Conservation (phyloP, 441 rosid species). For the Aleurites moluccanus region DNA sequence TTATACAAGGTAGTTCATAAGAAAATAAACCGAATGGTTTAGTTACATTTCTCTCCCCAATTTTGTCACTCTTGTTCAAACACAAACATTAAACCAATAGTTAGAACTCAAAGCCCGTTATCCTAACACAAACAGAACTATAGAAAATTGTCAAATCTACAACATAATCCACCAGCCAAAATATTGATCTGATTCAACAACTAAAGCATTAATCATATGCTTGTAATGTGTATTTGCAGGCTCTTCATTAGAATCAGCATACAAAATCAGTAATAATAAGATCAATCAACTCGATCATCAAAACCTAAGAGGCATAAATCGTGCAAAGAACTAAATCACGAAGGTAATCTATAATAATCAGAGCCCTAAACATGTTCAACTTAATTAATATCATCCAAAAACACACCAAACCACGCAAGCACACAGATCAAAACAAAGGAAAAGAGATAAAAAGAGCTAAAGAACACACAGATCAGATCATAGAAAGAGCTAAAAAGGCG, state of each 20-base stretch:
- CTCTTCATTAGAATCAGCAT: not conserved
- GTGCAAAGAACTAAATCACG: not conserved
- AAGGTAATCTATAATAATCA: not conserved
- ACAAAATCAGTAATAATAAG: not conserved
- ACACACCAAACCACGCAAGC: not conserved
- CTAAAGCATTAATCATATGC: not conserved
- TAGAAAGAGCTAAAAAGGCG: not conserved
- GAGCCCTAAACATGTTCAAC: not conserved
- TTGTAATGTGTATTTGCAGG: not conserved
- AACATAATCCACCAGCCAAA: not conserved
- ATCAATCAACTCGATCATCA: not conserved
- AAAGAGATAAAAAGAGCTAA: not conserved
- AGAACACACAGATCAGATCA: slow-evolving; percentile 24
- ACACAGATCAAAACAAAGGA: slow-evolving; percentile 13
- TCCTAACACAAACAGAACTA: not conserved
- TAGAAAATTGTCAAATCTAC: not conserved
- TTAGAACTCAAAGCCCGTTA: not conserved
- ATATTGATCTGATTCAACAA: not conserved
- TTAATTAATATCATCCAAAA: not conserved
- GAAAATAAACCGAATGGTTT: not conserved
- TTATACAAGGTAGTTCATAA: not conserved
- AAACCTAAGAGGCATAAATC: not conserved
- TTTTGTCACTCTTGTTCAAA: not conserved
- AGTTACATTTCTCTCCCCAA: not conserved
- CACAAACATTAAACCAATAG: not conserved